phyloP scores from a whole-genome alignment of 192 early-diverging fungal species.

The Linnemannia hyalina region DNA sequence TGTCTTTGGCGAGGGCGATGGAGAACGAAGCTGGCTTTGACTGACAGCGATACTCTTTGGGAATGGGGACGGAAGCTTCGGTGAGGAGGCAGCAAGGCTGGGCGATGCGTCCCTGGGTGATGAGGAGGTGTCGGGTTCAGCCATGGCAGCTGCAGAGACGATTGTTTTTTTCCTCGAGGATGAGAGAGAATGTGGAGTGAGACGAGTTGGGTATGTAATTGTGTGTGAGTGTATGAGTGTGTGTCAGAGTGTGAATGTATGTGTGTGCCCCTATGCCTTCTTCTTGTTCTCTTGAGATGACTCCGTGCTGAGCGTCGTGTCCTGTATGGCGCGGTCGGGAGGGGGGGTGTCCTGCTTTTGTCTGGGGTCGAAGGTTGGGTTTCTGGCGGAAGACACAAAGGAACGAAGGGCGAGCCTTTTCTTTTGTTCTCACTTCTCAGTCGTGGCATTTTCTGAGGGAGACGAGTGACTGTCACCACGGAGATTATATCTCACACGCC shows the following conservation, averaged over 20 bases:
- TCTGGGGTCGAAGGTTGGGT: too few species aligned
- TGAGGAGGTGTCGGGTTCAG: conserved; percentile 35
- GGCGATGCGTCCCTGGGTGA: conserved; percentile 46
- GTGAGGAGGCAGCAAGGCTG: conserved; percentile 31
- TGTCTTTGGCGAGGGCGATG: conserved; percentile 51
- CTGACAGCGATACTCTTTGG: conserved; percentile 27
- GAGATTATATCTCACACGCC: too few species aligned
- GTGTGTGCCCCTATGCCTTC: background rate
- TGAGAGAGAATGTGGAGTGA: background rate
- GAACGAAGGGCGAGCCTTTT: too few species aligned
- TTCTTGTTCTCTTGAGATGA: background rate
- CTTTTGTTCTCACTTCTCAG: too few species aligned
- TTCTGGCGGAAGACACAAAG: too few species aligned
- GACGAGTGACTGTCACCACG: too few species aligned
- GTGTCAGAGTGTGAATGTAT: background rate
- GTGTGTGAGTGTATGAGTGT: background rate
- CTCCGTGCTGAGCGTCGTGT: background rate
- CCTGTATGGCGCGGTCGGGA: background rate
- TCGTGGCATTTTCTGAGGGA: too few species aligned
- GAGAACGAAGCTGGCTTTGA: conserved; percentile 35
- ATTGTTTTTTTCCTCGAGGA: background rate
- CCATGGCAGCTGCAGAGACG: conserved; percentile 12
- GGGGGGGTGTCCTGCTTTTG: background rate
- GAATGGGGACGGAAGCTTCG: conserved; percentile 21
- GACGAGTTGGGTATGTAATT: background rate